These are phyloP conservation scores for Sporothrix euskadiensis DNA, from an alignment of 2,329 filamentous ascomycete genomes.

Conservation along the genomic window DNA sequence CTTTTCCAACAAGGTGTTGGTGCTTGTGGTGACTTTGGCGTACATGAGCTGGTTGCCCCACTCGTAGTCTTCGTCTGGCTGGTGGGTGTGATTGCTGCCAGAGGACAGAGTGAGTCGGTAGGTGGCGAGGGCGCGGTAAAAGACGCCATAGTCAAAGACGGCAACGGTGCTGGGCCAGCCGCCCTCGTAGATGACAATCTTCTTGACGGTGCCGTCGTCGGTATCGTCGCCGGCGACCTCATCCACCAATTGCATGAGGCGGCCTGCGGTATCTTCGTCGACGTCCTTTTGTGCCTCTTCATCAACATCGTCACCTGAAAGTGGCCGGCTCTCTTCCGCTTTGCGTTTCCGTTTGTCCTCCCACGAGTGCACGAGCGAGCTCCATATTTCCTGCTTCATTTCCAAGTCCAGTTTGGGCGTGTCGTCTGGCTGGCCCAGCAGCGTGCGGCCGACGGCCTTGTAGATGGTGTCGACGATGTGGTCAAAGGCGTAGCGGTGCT, in stretches of 20 bases:
- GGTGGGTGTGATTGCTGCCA: conserved; percentile 45
- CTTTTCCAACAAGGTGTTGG: conserved; percentile 89
- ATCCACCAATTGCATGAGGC: conserved; percentile 21
- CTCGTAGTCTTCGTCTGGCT: conserved; percentile 36
- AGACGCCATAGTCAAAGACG: conserved; percentile 80
- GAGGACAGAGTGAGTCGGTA: conserved; percentile 60
- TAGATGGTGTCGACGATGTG: conserved; percentile 20
- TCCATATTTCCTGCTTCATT: conserved; percentile 31
- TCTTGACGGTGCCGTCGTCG: conserved; percentile 66
- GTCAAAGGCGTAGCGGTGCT: conserved; percentile 25
- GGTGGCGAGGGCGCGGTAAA: conserved; percentile 67
- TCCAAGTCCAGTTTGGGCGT: conserved; percentile 23
- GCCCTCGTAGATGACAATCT: conserved; percentile 69
- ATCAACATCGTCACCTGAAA: background rate
- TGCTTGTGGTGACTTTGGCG: conserved; percentile 89
- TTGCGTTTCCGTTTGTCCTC: conserved; percentile 11
- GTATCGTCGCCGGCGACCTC: conserved; percentile 56
- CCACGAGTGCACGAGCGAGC: conserved; percentile 28
- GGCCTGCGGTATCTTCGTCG: conserved; percentile 17
- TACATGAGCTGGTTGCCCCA: conserved; percentile 84
- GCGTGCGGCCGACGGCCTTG: conserved; percentile 23
- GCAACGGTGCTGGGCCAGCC: conserved; percentile 73
- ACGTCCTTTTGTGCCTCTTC: background rate
- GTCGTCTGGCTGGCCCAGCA: conserved; percentile 17
- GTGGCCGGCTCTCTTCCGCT: background rate